These are phyloP conservation scores for Beauveria bassiana DNA, from an alignment of 2,329 filamentous ascomycete genomes.

Conservation along the genomic window DNA sequence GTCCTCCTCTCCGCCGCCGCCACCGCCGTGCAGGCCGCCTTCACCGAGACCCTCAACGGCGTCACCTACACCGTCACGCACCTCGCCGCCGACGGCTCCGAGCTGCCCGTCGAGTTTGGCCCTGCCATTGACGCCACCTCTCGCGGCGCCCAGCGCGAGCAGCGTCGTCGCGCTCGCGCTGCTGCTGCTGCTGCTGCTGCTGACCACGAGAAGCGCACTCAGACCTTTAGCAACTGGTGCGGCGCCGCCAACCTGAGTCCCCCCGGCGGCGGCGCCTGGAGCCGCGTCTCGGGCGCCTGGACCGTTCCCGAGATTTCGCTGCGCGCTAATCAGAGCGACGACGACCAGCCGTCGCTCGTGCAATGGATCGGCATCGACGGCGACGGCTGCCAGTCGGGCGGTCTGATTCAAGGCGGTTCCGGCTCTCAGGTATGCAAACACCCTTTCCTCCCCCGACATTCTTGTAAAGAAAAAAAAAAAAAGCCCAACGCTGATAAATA, in stretches of 20 bases:
- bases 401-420: background rate
- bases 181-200: slow-evolving; percentile 18
- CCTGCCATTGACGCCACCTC: background rate
- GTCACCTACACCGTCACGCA: slow-evolving; percentile 8
- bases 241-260: slow-evolving; percentile 1
- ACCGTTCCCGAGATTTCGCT: background rate
- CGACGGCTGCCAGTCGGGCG: background rate
- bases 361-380: slow-evolving; percentile 7
- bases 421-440: background rate
- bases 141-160: slow-evolving; percentile 12
- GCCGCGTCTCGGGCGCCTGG: background rate
- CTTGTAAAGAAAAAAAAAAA: background rate
- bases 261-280: background rate
- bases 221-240: slow-evolving; percentile 5
- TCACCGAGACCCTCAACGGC: slow-evolving; percentile 2
- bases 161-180: slow-evolving; percentile 23
- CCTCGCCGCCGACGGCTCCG: background rate
- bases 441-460: background rate
- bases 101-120: slow-evolving; percentile 6
- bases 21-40: background rate
- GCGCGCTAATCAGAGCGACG: background rate
- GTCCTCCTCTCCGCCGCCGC: background rate
- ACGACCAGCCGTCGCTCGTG: background rate
- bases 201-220: slow-evolving; percentile 20
- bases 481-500: background rate